Base-by-base conservation (phyloP, 78 protist genomes). In the Emiliania huxleyi region DNA sequence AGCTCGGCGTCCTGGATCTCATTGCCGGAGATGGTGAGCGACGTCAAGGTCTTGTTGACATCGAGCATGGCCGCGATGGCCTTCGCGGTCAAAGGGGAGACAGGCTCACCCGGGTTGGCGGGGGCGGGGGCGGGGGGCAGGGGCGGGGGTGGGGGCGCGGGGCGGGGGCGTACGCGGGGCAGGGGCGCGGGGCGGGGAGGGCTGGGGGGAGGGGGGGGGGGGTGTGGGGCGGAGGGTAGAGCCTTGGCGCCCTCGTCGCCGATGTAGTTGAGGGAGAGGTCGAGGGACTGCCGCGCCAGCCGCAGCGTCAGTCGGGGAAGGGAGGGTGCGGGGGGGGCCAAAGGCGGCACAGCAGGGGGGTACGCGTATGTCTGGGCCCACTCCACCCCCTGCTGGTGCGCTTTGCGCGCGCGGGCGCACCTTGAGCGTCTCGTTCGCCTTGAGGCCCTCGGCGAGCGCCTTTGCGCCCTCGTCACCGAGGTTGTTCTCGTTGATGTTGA, bases 191-290 rank as follows among this genome's bases (percentile, higher is more conserved):
- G n/a, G n/a, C n/a, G n/a, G n/a, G n/a, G n/a, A n/a, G n/a, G n/a
- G n/a, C n/a, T n/a, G n/a, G n/a, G n/a, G n/a, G n/a, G n/a, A n/a
- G n/a, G n/a, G n/a, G n/a, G n/a, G n/a, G n/a, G n/a, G n/a, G n/a
- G n/a, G n/a, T n/a, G n/a, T n/a, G n/a, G n/a, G n/a, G n/a, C n/a
- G n/a, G n/a, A n/a, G n/a, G n/a, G 56, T 49, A 12, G 56, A 5
- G 12, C 56, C 23, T 56, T 56, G 81, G n/a, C 81, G 45, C 81
- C 81, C 23, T 29, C 81, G 81, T 71, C 81, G 81, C 21, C 81
- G 15, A 71, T 71, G 81, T 71, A 71, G 42, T 71, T 71, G 44
- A 71, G 81, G 42, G 81, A 71, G 81, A 71, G 81, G 42, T 71
- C 81, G 42, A 71, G 19, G 44, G 15, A 52, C 62, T 52, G 15